phyloP scores from a whole-genome alignment of 129 eudicot genomes.

The Smallanthus sonchifolius region DNA sequence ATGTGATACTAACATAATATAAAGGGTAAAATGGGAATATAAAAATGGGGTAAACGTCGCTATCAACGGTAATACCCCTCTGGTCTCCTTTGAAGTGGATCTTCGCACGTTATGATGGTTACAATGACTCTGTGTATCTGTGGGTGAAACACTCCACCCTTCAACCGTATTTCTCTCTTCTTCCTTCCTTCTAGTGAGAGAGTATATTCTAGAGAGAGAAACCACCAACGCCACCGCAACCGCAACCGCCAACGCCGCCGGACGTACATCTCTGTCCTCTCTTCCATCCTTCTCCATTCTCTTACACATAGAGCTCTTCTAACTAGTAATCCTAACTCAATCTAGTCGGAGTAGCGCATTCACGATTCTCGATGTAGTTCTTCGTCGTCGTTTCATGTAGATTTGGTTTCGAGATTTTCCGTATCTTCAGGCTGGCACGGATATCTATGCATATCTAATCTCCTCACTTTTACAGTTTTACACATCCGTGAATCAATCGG shows the following conservation, averaged over 20 bases:
- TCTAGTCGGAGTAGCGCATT: not conserved
- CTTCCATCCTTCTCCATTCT: not conserved
- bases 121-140: not conserved
- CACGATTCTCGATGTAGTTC: constrained; percentile 28
- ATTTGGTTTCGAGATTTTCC: not conserved
- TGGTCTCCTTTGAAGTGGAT: constrained; percentile 81
- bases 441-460: constrained; percentile 1
- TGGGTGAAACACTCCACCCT: constrained; percentile 8
- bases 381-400: constrained; percentile 21
- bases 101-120: constrained; percentile 66
- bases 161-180: not conserved
- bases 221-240: constrained; percentile 9
- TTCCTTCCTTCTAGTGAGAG: not conserved
- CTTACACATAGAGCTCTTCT: not conserved
- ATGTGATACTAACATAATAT: no score
- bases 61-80: constrained; percentile 40
- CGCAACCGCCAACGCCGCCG: not conserved
- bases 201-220: constrained; percentile 10
- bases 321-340: not conserved
- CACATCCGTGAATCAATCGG: constrained; percentile 1
- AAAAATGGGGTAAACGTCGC: constrained; percentile 32
- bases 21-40: not conserved
- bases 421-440: constrained; percentile 1
- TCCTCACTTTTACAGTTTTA: not conserved
- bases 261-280: not conserved